Conservation (phyloP, 1,284 basidiomycete species). For the Rhodotorula mucilaginosa region DNA sequence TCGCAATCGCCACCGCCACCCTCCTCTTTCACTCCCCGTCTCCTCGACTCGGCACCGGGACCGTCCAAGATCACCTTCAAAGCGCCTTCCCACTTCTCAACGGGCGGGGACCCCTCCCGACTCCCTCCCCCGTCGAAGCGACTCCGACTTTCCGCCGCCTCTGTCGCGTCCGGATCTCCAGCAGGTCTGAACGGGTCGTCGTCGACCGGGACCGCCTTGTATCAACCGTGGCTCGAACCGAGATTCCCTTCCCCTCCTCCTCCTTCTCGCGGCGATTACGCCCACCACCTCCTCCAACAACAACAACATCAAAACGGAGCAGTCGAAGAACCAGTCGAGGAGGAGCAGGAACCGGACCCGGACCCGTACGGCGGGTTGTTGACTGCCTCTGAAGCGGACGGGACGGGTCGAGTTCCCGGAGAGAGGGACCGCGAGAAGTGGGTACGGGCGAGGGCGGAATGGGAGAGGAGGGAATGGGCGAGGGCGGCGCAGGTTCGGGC, state of each 20-base stretch:
- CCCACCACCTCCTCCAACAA: neutral
- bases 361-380: slow-evolving; percentile 78
- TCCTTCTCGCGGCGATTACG: neutral
- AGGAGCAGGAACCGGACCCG: slow-evolving; percentile 36
- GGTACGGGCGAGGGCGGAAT: slow-evolving; percentile 72
- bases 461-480: slow-evolving; percentile 21
- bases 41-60: neutral
- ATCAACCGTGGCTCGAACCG: slow-evolving; percentile 19
- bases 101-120: too few relatives aligned
- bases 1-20: neutral
- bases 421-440: slow-evolving; percentile 71
- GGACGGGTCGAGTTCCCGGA: slow-evolving; percentile 64
- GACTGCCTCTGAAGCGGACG: slow-evolving; percentile 68
- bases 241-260: slow-evolving; percentile 2
- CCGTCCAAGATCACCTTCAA: neutral
- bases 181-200: neutral
- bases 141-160: neutral
- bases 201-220: neutral
- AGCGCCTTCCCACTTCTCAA: too few relatives aligned
- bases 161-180: neutral
- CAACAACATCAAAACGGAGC: neutral
- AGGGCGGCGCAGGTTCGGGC: neutral
- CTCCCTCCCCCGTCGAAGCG: neutral
- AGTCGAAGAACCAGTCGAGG: neutral
- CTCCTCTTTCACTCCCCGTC: too few relatives aligned